Evolutionary conservation across 2,329 filamentous ascomycete genomes (phyloP).

Genomic region (Colletotrichum magnum): DNA sequence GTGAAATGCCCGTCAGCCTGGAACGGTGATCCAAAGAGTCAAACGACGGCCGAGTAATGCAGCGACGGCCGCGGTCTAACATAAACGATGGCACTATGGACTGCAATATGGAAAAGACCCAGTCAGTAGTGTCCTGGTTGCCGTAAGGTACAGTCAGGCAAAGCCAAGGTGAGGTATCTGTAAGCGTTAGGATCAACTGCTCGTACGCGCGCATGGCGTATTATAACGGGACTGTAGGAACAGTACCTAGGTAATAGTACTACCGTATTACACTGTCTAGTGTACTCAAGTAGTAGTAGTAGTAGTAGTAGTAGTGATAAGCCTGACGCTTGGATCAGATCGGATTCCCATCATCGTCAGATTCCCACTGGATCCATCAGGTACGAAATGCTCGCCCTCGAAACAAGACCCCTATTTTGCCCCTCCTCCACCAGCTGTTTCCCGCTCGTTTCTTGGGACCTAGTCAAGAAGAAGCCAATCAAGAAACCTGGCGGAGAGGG

Average conservation of each 20-base stretch:
- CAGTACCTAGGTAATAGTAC: no score
- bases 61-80: conserved; percentile 12
- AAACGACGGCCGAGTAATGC: conserved; percentile 15
- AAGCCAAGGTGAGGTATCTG: no score
- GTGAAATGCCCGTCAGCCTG: background rate
- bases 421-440: conserved; percentile 22
- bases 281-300: no score
- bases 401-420: conserved; percentile 29
- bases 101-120: background rate
- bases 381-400: conserved; percentile 13
- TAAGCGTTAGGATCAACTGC: no score
- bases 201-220: no score
- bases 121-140: no score
- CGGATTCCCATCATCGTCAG: no score
- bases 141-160: no score
- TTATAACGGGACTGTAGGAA: no score
- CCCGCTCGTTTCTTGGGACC: conserved; percentile 24
- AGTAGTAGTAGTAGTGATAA: no score
- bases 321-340: no score
- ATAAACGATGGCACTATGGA: background rate
- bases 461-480: background rate
- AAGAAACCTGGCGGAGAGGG: background rate
- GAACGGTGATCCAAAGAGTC: conserved; percentile 11
- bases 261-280: no score
- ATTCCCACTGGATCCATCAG: conserved; percentile 4